Evolutionary conservation across 1,284 basidiomycete genomes (phyloP).

Genomic region (Pterula multifida): DNA sequence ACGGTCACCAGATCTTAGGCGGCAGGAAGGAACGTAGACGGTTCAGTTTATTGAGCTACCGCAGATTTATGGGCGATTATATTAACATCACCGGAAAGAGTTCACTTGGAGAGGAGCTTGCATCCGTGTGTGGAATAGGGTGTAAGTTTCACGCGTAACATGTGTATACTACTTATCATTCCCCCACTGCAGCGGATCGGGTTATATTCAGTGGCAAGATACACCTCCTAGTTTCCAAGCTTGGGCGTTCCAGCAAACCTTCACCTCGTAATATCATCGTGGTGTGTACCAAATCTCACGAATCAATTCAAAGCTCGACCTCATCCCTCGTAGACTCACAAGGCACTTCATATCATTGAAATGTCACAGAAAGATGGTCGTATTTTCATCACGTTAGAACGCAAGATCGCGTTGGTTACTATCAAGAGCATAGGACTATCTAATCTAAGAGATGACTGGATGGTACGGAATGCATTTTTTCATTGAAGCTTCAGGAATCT

Average conservation of each 20-base stretch:
- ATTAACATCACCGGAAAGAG: conserved; percentile 81
- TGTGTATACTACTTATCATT: conserved; percentile 1
- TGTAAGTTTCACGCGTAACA: conserved; percentile 32
- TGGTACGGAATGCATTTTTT: conserved; percentile 36
- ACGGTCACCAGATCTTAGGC: conserved; percentile 87
- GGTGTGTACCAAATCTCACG: conserved; percentile 37
- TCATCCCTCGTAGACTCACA: conserved; percentile 54
- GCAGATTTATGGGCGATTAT: conserved; percentile 96
- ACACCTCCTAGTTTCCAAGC: conserved; percentile 81
- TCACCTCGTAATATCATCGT: conserved; percentile 87
- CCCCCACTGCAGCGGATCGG: conserved; percentile 39
- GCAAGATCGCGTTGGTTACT: conserved; percentile 82
- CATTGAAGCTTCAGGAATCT: not conserved
- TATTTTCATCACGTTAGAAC: conserved; percentile 54
- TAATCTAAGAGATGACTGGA: conserved; percentile 89
- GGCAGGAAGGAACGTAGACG: conserved; percentile 89
- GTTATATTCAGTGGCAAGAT: conserved; percentile 82
- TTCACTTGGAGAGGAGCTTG: conserved; percentile 72
- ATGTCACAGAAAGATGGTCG: conserved; percentile 59
- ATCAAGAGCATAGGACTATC: conserved; percentile 84
- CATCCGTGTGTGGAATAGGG: conserved; percentile 62
- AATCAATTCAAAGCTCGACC: no score
- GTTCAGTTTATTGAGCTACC: conserved; percentile 89
- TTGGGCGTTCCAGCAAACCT: conserved; percentile 83
- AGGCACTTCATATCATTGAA: conserved; percentile 80